Evolutionary conservation across 345 rosid genomes (phyloP).

Genomic region (Passiflora organensis): DNA sequence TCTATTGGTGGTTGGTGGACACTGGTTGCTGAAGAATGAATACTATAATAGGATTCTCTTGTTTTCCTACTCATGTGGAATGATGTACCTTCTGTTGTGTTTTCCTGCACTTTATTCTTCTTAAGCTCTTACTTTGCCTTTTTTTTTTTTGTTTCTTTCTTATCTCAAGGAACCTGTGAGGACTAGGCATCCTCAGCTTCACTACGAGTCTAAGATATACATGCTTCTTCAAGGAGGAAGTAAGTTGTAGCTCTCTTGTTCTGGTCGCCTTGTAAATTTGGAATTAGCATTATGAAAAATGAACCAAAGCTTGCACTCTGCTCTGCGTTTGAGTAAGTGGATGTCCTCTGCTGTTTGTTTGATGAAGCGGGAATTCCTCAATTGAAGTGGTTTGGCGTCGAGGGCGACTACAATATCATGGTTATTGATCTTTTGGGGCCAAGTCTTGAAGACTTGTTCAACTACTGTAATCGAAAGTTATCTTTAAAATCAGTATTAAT

Average conservation of each 20-base stretch:
- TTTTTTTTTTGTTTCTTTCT: constrained; percentile 1
- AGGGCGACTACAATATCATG: constrained; percentile 26
- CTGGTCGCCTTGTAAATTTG: no score
- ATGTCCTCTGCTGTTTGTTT: background rate
- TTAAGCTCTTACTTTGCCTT: background rate
- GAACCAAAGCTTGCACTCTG: background rate
- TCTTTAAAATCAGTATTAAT: constrained; percentile 23
- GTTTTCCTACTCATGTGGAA: background rate
- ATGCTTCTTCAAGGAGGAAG: constrained; percentile 29
- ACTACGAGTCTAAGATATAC: constrained; percentile 25
- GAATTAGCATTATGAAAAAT: no score
- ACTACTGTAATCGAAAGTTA: constrained; percentile 22
- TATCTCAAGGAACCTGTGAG: constrained; percentile 21
- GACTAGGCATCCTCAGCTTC: constrained; percentile 26
- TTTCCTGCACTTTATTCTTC: background rate
- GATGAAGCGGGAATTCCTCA: constrained; percentile 25
- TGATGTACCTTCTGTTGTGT: background rate
- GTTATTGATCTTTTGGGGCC: constrained; percentile 26
- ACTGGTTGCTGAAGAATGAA: no score
- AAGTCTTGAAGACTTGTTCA: constrained; percentile 27
- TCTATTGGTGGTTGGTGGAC: no score
- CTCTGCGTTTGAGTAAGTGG: background rate
- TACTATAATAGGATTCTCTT: no score
- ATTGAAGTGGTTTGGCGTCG: constrained; percentile 26
- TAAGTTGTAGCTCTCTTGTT: constrained; percentile 3